Evolutionary conservation across 495 filamentous ascomycete species (phyloP), one percentile per base, ranked within the genome.

Genomic region (Lichenothelia convexa): DNA sequence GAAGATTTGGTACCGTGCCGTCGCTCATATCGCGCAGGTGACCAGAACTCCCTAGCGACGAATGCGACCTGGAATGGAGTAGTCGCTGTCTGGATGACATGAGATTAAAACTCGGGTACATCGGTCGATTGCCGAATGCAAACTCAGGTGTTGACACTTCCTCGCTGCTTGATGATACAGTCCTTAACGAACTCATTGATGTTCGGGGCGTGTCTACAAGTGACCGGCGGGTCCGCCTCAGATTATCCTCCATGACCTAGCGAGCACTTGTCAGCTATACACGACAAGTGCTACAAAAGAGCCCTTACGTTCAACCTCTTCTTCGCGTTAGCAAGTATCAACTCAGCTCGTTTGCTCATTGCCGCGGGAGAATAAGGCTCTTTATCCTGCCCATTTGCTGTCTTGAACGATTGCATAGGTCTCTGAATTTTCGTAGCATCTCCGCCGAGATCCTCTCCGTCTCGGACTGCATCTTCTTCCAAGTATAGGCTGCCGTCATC

Each of bases 301-400:
- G 9, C 24, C 15, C 24, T 55, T 65, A 93, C 85, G 55, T 79
- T 83, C 29, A 93, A 59, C 45, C 84, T 67, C 53, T 70, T 75
- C 58, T 93, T 93, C 20, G 85, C 85, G 58, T 91, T 91, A 23
- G 82, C 80, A 30, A 93, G 61, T 51, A 93, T 93, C 40, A 80
- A 61, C 53, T 93, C 85, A 8, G 85, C 85, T 47, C 81, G 67
- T 41, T 73, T 75, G 49, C 80, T 89, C 51, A 93, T 51, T 5
- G 80, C 73, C 9, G 68, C 73, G 31, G 75, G 77, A 18, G 81
- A 78, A 44, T 73, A 69, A 22, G 41, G 44, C 31, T 49, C 24
- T 57, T 59, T 41, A n/a, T n/a, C n/a, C n/a, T n/a, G n/a, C n/a
- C n/a, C n/a, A n/a, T n/a, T n/a, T n/a, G n/a, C n/a, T n/a, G n/a